Conservation (phyloP, 345 rosid species). For the Populus alba region DNA sequence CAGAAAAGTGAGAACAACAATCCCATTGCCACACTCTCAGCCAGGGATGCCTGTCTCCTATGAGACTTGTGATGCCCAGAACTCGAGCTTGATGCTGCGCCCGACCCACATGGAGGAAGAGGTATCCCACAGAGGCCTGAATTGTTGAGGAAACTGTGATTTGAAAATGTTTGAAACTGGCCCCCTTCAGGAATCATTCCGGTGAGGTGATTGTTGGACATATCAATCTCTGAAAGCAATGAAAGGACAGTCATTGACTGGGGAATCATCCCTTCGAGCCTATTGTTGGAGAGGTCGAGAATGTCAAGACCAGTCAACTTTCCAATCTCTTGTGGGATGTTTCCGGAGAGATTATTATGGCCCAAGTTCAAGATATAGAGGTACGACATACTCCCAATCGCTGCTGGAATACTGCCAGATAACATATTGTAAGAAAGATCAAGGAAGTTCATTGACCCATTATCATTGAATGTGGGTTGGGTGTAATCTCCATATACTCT, state of each 20-base stretch:
- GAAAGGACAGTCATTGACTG: slow-evolving; percentile 54
- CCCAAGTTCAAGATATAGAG: slow-evolving; percentile 78
- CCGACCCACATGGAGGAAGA: slow-evolving; percentile 49
- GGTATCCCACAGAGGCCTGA: slow-evolving; percentile 88
- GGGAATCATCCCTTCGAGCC: slow-evolving; percentile 68
- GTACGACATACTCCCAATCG: slow-evolving; percentile 74
- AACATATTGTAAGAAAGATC: slow-evolving; percentile 77
- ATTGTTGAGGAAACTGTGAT: slow-evolving; percentile 62
- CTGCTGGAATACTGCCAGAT: slow-evolving; percentile 72
- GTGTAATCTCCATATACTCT: slow-evolving; percentile 68
- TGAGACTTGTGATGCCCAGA: slow-evolving; percentile 53
- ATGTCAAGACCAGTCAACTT: slow-evolving; percentile 60
- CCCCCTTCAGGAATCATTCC: slow-evolving; percentile 79
- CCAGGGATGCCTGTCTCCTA: slow-evolving; percentile 50
- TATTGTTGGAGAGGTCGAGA: slow-evolving; percentile 78
- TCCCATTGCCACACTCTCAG: slow-evolving; percentile 83
- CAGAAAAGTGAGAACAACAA: slow-evolving; percentile 74
- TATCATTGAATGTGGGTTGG: slow-evolving; percentile 74
- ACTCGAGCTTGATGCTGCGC: slow-evolving; percentile 14
- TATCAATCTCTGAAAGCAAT: slow-evolving; percentile 58
- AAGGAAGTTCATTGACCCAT: slow-evolving; percentile 90
- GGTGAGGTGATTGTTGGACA: slow-evolving; percentile 64
- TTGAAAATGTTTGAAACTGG: slow-evolving; percentile 73
- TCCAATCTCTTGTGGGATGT: slow-evolving; percentile 75
- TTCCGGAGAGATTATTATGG: slow-evolving; percentile 65